phyloP scores from a whole-genome alignment of 2,329 filamentous ascomycete species.

The Penicillium rolfsii region DNA sequence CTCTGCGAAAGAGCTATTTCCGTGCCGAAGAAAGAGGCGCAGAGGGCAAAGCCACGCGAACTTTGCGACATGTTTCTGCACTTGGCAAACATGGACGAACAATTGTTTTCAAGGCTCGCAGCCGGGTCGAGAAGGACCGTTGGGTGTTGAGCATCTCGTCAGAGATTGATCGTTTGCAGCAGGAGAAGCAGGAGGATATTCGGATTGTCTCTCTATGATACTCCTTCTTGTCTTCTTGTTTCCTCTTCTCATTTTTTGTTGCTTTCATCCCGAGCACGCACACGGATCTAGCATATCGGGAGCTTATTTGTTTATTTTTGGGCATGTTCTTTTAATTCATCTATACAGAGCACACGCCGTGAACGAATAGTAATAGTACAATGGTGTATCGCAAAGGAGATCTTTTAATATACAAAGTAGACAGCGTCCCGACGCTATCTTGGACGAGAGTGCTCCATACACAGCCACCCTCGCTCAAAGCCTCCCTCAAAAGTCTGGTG shows the following conservation, averaged over 20 bases:
- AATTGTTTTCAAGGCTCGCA: conserved; percentile 68
- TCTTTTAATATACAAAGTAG: conserved; percentile 15
- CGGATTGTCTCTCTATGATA: conserved; percentile 43
- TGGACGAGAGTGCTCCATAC: neutral
- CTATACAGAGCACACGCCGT: conserved; percentile 2
- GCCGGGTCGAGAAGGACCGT: conserved; percentile 66
- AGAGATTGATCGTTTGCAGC: conserved; percentile 65
- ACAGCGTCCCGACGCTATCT: conserved; percentile 5
- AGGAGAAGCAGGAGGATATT: conserved; percentile 53
- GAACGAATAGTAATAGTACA: conserved; percentile 25
- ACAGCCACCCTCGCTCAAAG: neutral
- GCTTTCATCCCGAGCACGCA: neutral
- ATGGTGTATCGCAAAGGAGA: conserved; percentile 16
- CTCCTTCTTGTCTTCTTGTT: conserved; percentile 4
- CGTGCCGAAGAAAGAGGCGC: conserved; percentile 46
- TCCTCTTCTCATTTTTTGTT: neutral
- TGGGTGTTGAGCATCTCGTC: conserved; percentile 69
- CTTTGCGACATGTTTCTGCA: conserved; percentile 61
- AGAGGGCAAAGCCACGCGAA: conserved; percentile 48
- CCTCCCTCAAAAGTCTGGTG: conserved; percentile 11
- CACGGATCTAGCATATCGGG: conserved; percentile 4
- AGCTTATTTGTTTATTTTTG: neutral
- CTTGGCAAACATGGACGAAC: conserved; percentile 64
- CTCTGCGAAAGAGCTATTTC: conserved; percentile 61
- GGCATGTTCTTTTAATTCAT: neutral